Conservation (phyloP, 192 early-diverging fungal species). For the Backusella parvicylindrica region DNA sequence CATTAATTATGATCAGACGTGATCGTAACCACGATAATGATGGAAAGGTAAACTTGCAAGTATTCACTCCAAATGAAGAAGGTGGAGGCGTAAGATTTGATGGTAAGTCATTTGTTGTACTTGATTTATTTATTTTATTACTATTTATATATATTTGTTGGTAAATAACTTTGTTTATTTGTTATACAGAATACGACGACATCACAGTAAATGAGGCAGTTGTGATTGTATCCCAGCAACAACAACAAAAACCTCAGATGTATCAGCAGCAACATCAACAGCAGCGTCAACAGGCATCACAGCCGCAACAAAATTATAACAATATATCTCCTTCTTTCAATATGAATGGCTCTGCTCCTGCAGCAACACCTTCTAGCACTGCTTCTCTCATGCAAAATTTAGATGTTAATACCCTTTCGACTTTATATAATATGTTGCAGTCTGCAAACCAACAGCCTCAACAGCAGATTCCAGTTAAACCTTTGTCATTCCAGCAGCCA, state of each 20-base stretch:
- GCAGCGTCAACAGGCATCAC: background rate
- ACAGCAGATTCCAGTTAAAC: background rate
- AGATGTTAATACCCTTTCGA: constrained; percentile 18
- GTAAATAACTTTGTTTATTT: background rate
- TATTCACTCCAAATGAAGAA: constrained; percentile 2
- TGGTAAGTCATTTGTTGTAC: background rate
- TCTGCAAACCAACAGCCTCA: background rate
- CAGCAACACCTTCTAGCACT: background rate
- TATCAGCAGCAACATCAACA: background rate
- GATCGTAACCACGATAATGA: background rate
- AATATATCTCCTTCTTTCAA: background rate
- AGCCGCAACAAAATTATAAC: background rate
- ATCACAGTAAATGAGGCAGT: constrained; percentile 17
- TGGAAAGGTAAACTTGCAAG: constrained; percentile 5
- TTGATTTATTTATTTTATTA: background rate
- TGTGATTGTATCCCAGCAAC: constrained; percentile 1
- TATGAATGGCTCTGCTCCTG: background rate
- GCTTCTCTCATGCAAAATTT: background rate
- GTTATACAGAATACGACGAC: constrained; percentile 15
- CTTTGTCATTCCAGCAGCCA: background rate
- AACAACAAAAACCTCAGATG: background rate
- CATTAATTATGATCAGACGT: constrained; percentile 3
- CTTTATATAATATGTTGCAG: constrained; percentile 8
- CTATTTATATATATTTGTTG: background rate
- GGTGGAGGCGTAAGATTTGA: constrained; percentile 14